phyloP scores from a whole-genome alignment of 2,329 filamentous ascomycete species.

The Pochonia chlamydosporia region DNA sequence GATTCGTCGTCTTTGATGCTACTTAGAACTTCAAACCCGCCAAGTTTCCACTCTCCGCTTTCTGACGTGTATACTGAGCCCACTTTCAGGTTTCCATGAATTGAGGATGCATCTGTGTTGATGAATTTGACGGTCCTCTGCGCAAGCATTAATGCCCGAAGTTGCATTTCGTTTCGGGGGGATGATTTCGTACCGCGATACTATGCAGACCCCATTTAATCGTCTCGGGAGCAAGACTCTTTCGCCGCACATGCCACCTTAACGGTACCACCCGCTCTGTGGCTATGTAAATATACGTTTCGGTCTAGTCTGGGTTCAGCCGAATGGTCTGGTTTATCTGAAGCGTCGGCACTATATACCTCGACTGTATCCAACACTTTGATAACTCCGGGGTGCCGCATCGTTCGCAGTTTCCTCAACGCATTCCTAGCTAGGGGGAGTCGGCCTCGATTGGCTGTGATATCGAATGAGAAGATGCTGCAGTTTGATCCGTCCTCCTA shows the following conservation, averaged over 20 bases:
- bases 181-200: constrained; percentile 57
- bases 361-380: constrained; percentile 93
- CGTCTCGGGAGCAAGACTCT: constrained; percentile 83
- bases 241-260: constrained; percentile 83
- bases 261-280: constrained; percentile 86
- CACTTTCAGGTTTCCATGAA: constrained; percentile 81
- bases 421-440: constrained; percentile 89
- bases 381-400: constrained; percentile 91
- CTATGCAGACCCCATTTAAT: constrained; percentile 93
- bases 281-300: constrained; percentile 91
- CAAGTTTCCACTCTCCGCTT: constrained; percentile 96
- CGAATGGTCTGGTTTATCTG: background rate
- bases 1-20: constrained; percentile 95
- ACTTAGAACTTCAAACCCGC: constrained; percentile 88
- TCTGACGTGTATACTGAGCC: constrained; percentile 90
- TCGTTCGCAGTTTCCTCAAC: constrained; percentile 83
- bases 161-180: background rate
- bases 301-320: constrained; percentile 56
- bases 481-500: constrained; percentile 92
- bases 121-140: constrained; percentile 92
- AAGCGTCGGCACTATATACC: constrained; percentile 37
- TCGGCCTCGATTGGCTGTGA: constrained; percentile 70
- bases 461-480: constrained; percentile 95
- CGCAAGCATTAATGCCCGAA: background rate
- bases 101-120: constrained; percentile 85